These are phyloP conservation scores for Phytophthora chlamydospora DNA, from an alignment of 352 stramenopile species.

Conservation along the genomic window DNA sequence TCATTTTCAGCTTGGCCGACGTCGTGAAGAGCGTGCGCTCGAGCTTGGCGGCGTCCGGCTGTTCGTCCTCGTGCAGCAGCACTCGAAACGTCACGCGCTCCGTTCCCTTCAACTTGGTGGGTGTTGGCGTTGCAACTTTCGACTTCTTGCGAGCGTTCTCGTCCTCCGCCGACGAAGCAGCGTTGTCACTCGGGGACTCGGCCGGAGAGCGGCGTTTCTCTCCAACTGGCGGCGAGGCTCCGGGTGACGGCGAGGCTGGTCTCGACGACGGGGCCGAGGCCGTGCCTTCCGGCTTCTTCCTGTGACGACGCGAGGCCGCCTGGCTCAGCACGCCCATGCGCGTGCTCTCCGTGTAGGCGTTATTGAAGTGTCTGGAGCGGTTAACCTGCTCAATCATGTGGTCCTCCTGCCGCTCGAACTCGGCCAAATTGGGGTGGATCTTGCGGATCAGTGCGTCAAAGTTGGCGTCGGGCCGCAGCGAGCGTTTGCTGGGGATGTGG, in stretches of 20 bases:
- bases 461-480: conserved; percentile 80
- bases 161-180: conserved; percentile 16
- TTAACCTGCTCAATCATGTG: conserved; percentile 86
- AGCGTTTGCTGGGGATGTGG: conserved; percentile 88
- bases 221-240: conserved; percentile 24
- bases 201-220: conserved; percentile 41
- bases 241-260: conserved; percentile 36
- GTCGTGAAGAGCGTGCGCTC: conserved; percentile 66
- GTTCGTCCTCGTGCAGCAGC: conserved; percentile 60
- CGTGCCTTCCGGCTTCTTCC: conserved; percentile 29
- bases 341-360: conserved; percentile 76
- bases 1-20: conserved; percentile 68
- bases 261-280: conserved; percentile 27
- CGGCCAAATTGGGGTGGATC: conserved; percentile 87
- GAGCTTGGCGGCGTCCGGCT: conserved; percentile 38
- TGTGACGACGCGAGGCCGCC: conserved; percentile 58
- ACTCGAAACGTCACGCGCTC: conserved; percentile 71
- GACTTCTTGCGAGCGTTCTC: conserved; percentile 42
- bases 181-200: conserved; percentile 13
- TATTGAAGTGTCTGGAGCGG: conserved; percentile 81
- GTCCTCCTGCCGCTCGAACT: conserved; percentile 80
- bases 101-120: conserved; percentile 2
- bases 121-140: conserved; percentile 5
- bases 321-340: conserved; percentile 78
- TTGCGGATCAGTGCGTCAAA: conserved; percentile 88